Evolutionary conservation across 2,329 filamentous ascomycete species (phyloP).

Genomic region (Coleophoma crateriformis): DNA sequence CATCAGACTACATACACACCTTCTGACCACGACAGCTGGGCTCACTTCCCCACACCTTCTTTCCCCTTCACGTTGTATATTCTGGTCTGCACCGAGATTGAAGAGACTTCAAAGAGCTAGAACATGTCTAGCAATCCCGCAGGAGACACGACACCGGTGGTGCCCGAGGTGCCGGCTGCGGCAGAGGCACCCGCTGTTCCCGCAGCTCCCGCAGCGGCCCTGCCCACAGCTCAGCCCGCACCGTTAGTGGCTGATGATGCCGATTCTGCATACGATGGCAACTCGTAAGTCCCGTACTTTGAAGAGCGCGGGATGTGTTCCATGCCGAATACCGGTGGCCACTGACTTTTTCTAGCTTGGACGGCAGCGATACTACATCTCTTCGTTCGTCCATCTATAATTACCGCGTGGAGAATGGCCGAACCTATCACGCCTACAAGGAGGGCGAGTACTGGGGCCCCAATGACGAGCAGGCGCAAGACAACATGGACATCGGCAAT

Average conservation of each 20-base stretch:
- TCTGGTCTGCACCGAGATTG: background rate
- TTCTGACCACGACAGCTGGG: background rate
- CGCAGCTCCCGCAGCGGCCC: too few species aligned
- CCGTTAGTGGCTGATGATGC: background rate
- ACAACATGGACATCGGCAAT: slow-evolving; percentile 11
- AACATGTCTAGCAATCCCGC: background rate
- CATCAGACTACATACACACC: too few species aligned
- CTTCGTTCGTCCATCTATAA: slow-evolving; percentile 9
- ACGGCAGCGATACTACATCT: slow-evolving; percentile 7
- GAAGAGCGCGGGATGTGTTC: background rate
- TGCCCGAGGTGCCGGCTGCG: too few species aligned
- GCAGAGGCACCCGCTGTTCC: too few species aligned
- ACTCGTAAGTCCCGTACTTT: background rate
- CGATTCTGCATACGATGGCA: background rate
- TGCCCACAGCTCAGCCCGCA: too few species aligned
- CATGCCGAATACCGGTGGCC: background rate
- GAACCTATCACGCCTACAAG: slow-evolving; percentile 37
- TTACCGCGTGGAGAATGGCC: slow-evolving; percentile 32
- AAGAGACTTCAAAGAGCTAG: background rate
- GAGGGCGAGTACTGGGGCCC: slow-evolving; percentile 28
- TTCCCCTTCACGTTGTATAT: background rate
- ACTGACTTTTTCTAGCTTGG: background rate
- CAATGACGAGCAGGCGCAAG: slow-evolving; percentile 11
- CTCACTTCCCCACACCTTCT: background rate
- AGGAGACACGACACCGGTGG: background rate